Evolutionary conservation across 2,329 filamentous ascomycete species (phyloP), one percentile per base, ranked within the genome.

Genomic region (Fulvia fulva): DNA sequence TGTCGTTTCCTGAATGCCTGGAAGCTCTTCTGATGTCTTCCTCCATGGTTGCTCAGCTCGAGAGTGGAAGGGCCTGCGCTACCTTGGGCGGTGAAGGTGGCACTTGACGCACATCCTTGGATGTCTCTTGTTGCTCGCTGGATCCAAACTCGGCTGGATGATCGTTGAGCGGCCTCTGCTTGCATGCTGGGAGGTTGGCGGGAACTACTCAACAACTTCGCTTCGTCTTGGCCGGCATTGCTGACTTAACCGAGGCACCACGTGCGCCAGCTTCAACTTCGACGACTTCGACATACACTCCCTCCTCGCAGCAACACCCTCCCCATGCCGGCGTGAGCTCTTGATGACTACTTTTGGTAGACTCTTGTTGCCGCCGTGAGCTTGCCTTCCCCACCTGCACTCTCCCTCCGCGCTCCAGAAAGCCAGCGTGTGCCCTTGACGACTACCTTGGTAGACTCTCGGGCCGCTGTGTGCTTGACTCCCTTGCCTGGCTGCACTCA

Each of bases 121-220:
- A 23, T 26, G 51, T 32, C 52, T 8, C 52, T 32, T 54, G 51
- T 16, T 41, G 28, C 34, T 8, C 45, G 51, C 22, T 28, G 51
- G 37, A 34, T 4, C 12, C 12, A 8, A 16, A 7, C 19, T 21
- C 16, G 34, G 51, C 51, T 53, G 34, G 9, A 23, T 37, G n/a
- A 54, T 30, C 43, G 37, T 45, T 32, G 43, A 46, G 41, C 52
- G 52, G 52, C 52, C 52, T 54, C 37, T 54, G 30, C 43, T n/a
- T 54, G 52, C 52, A 54, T 54, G 52, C 52, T 45, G 52, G 52
- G 52, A 19, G 37, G 52, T 11, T 26, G 52, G 23, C 7, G 52
- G 52, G 43, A 44, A 54, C 41, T 54, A 46, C 41, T 46, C 25
- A 21, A 50, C 7, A 12, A 21, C n/a, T 16, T 30, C 12, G n/a